Percentiles rank a stretch among this genome's conserved stretches.
phyloP scores from a whole-genome alignment of 495 filamentous ascomycete species.

The Chaetomidium leptoderma region DNA sequence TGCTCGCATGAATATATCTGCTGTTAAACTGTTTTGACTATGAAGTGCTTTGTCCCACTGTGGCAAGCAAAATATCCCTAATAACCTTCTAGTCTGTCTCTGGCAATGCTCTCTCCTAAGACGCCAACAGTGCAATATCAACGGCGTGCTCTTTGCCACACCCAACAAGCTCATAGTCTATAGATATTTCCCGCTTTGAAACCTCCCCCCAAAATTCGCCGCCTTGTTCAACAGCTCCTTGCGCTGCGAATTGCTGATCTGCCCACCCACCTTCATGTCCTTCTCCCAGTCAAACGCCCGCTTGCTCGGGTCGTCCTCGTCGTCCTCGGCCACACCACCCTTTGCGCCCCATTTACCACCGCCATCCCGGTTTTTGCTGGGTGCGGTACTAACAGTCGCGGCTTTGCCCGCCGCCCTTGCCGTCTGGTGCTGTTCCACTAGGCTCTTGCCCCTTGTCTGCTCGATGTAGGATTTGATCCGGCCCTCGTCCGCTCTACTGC shows the following conservation, averaged over 20 bases:
- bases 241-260: constrained; percentile 68
- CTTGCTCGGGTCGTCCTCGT: constrained; percentile 76
- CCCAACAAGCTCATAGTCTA: constrained; percentile 43
- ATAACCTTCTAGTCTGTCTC: too few species aligned
- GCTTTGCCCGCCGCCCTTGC: constrained; percentile 15
- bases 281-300: constrained; percentile 90
- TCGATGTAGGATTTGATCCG: constrained; percentile 38
- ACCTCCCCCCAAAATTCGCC: constrained; percentile 76
- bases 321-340: constrained; percentile 48
- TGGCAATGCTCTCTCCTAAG: too few species aligned
- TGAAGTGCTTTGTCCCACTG: too few species aligned
- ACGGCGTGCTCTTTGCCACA: too few species aligned
- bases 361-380: background rate
- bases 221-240: constrained; percentile 77
- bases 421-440: constrained; percentile 60
- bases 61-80: too few species aligned
- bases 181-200: constrained; percentile 73
- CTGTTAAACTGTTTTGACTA: background rate
- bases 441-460: constrained; percentile 55
- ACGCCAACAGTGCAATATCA: too few species aligned
- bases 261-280: constrained; percentile 76
- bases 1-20: background rate
- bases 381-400: background rate
- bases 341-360: constrained; percentile 7
- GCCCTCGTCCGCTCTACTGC: constrained; percentile 19